Percentiles rank a stretch among this genome's conserved stretches.
These are phyloP conservation scores for Hevea brasiliensis DNA, from an alignment of 345 rosid species.

Conservation along the genomic window DNA sequence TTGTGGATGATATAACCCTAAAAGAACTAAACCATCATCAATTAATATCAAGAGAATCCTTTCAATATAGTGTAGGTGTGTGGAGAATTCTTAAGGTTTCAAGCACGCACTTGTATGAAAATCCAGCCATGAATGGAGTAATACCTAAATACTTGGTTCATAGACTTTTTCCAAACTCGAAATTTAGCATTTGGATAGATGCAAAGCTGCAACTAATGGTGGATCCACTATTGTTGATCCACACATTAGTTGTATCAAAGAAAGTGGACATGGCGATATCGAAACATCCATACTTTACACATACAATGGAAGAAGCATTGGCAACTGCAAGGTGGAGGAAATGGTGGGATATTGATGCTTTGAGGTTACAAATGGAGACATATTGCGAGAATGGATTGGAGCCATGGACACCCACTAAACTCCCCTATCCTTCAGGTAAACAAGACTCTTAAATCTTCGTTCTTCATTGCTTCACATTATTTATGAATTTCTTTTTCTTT, in stretches of 20 bases:
- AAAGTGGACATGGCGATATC: slow-evolving; percentile 75
- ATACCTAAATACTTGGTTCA: slow-evolving; percentile 80
- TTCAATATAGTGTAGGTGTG: slow-evolving; percentile 42
- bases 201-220: slow-evolving; percentile 83
- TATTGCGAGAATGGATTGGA: slow-evolving; percentile 78
- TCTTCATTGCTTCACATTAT: neutral
- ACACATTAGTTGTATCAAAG: slow-evolving; percentile 55
- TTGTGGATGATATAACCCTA: slow-evolving; percentile 66
- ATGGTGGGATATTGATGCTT: slow-evolving; percentile 61
- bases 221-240: slow-evolving; percentile 75
- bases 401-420: slow-evolving; percentile 73
- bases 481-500: too few species aligned
- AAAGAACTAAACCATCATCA: slow-evolving; percentile 45
- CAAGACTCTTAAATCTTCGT: neutral
- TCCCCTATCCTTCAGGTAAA: slow-evolving; percentile 79
- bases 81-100: slow-evolving; percentile 68
- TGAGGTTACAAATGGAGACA: slow-evolving; percentile 80
- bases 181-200: slow-evolving; percentile 85
- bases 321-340: slow-evolving; percentile 97
- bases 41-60: slow-evolving; percentile 36
- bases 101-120: slow-evolving; percentile 40
- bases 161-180: slow-evolving; percentile 75
- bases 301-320: slow-evolving; percentile 94
- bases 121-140: slow-evolving; percentile 91
- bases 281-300: slow-evolving; percentile 60